Base-by-base conservation (phyloP, 208 protist genomes). In the Crithidia thermophila region DNA sequence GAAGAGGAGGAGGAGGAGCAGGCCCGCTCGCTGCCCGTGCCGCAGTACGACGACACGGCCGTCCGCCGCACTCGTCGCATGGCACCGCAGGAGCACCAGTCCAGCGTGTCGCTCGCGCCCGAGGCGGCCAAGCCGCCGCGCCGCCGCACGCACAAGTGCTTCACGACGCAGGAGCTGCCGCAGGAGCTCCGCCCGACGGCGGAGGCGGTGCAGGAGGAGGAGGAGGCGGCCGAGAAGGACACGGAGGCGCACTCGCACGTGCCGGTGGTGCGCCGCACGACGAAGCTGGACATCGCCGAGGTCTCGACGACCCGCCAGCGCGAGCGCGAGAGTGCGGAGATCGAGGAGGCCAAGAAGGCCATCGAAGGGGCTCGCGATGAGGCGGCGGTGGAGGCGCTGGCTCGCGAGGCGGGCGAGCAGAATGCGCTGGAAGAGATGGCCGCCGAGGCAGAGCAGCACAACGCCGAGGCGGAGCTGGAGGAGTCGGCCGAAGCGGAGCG, bases 71-170 rank as follows among this genome's bases (percentile, higher is more conserved):
- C 23, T 33, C 52, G 40, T 2, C 51, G 4, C 13, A 60, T 18
- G 1, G 21, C n/a, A 0, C 27, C 3, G 37, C 27, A 0, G 23
- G 57, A 49, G 30, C 37, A 45, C 57, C 7, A 25, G 0, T 31
- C 64, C 10, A 30, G 31, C 25, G 53, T 34, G 7, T 18, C 25
- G 0, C 20, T 31, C 16, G n/a, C 25, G 0, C 18, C 50, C n/a
- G 58, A 52, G 58, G 10, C 13, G 13, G 9, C 25, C 4, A 58
- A 28, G 50, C 21, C 28, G 61, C 46, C 52, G 61, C 45, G 39
- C 30, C 60, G 69, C 23, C 60, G 47, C 9, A 37, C 36, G 8
- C 69, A 75, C 62, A 67, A 50, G 47, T 75, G 69, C 61, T 75
- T 69, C 31, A 14, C 46, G 5, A 75, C 69, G 13, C 36, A 69